Evolutionary conservation across 345 rosid species (phyloP), one percentile per base, ranked within the genome.

Genomic region (Eutrema heterophyllum): DNA sequence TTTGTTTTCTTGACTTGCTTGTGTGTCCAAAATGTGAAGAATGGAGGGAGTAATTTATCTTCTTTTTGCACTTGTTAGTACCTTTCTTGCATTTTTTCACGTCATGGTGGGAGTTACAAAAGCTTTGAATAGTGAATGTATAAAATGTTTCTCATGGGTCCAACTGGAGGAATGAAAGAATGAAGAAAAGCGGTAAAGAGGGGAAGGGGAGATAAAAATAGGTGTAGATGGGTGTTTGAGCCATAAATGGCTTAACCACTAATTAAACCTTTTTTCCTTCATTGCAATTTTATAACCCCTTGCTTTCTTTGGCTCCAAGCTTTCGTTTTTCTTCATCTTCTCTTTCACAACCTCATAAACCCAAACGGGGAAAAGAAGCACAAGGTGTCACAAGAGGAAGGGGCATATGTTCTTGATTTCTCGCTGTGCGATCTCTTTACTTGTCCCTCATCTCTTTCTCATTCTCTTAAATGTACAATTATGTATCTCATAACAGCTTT

Each of bases 1-100:
- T 92, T 90, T 48, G 96, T 87, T 83, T 95, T 95, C 88, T 86
- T 95, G 4, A 97, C 97, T 76, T 87, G 93, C 88, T 92, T 92
- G 93, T 95, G 21, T 18, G 21, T 18, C 21, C 24, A 21, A 21
- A 21, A 21, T 12, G 33, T 27, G 56, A 27, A 51, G 10, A 29
- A 53, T 53, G 36, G 58, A 53, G 36, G 58, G 18, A 29, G 3
- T 53, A 54, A 29, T 52, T 52, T 27, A 33, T 33, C 36, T 33
- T 3, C 14, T 0, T 43, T 2, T 54, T 53, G 2, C 24, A 21
- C 4, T 2, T 30, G 30, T 55, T 7, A 53, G 24, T 21, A 21
- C 21, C 9, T 41, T 12, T 41, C 6, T 54, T 53, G 2, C 21
- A 21, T 3, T 2, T 30, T 54, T 54, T 7, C n/a, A 52, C 59